phyloP scores from a whole-genome alignment of 176 grass and related monocot species.

The Thinopyrum elongatum region DNA sequence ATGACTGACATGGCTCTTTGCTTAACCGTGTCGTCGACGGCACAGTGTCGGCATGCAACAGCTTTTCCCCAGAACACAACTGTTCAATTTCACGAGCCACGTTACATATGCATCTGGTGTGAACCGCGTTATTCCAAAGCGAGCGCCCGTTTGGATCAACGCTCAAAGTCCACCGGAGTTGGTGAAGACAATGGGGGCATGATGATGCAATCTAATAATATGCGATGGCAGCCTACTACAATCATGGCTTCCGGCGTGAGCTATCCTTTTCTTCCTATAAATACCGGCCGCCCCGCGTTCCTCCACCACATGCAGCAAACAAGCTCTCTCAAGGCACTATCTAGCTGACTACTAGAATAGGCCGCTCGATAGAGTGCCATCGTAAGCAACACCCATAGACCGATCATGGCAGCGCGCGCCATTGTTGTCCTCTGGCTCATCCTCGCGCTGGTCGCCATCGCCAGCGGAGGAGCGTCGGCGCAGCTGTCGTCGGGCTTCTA shows the following conservation, averaged over 20 bases:
- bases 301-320: background rate
- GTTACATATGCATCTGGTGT: background rate
- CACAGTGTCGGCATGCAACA: background rate
- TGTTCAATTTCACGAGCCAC: background rate
- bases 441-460: background rate
- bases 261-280: too few relatives aligned
- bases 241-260: background rate
- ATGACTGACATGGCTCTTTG: background rate
- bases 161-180: constrained; percentile 11
- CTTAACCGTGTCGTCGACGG: background rate
- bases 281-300: background rate
- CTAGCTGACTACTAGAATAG: background rate
- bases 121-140: constrained; percentile 10
- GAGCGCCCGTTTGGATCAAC: background rate
- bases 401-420: background rate
- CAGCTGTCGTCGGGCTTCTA: too few relatives aligned
- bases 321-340: background rate
- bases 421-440: background rate
- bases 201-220: constrained; percentile 13
- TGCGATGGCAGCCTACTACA: background rate
- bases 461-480: background rate
- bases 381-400: too few relatives aligned
- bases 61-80: background rate
- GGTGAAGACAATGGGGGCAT: background rate
- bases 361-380: too few relatives aligned